Evolutionary conservation across 108 stramenopile genomes (phyloP), one percentile per base, ranked within the genome.

Genomic region (Asterionellopsis glacialis): DNA sequence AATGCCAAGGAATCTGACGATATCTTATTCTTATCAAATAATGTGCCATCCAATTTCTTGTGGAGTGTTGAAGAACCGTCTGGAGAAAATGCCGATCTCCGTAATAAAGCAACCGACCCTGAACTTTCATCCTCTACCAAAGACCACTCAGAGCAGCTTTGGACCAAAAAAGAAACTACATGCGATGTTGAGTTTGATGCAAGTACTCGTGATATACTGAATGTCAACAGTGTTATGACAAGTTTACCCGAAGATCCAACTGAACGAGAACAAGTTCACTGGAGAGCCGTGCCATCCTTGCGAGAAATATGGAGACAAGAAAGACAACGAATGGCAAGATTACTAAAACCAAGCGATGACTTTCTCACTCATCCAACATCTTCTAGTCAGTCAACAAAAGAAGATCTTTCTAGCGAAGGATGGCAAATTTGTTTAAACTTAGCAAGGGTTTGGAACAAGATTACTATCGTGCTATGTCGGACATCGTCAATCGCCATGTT

Each of bases 231-330:
- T 43, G 85, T 90, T 0, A 73, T 90, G 69, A 86, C 72, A 16
- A 69, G 64, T 19, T 44, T 85, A 11, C 82, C 82, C 22, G 63
- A 47, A 13, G 47, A 73, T 42, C 65, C 81, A 49, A 59, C 68
- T 1, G 87, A 84, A 54, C 64, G 76, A 13, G 71, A 82, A 52
- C 65, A 72, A 57, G 67, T 94, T 28, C 87, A 90, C 56, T 94
- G 92, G 92, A 71, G 92, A 41, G 92, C 92, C 7, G 89, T 94
- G 27, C 92, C 92, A 10, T 87, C 85, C 72, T 63, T 94, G 49
- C 68, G 84, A 58, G 89, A 88, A 59, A 90, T 94, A 28, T 94
- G 92, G 92, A 72, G 69, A 53, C 74, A 90, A 62, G 92, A 94
- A 51, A 75, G 89, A 9, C 64, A 64, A 45, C 68, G 92, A 21